Evolutionary conservation across 169 alveolate species (phyloP).

Genomic region (Eimeria falciformis): DNA sequence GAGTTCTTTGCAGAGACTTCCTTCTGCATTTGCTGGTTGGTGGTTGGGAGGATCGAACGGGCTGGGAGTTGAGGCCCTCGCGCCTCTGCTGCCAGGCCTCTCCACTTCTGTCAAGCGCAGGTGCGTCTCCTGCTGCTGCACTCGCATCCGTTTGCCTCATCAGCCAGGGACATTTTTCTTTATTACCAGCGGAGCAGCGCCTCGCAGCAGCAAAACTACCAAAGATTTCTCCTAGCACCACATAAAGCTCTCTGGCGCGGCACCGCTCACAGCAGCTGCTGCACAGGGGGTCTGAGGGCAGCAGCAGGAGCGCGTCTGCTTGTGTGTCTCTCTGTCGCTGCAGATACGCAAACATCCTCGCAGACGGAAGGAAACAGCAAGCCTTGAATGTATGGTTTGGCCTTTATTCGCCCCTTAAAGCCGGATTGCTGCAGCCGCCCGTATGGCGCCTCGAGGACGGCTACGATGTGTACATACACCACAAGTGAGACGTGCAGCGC

Average conservation of each 20-base stretch:
- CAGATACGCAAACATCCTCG: constrained; percentile 64
- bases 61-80: neutral
- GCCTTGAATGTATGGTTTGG: constrained; percentile 26
- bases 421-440: constrained; percentile 4
- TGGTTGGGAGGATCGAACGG: neutral
- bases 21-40: constrained; percentile 1
- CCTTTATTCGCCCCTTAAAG: neutral
- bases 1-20: neutral
- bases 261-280: neutral
- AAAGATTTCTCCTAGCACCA: no score
- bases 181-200: no score
- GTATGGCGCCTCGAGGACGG: constrained; percentile 23
- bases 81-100: constrained; percentile 33
- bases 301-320: no score
- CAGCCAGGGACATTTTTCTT: no score
- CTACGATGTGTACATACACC: constrained; percentile 11
- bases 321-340: no score
- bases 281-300: no score
- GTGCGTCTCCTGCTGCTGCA: constrained; percentile 5
- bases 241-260: no score
- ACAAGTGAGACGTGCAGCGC: neutral
- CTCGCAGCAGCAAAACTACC: no score
- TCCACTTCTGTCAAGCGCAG: constrained; percentile 57
- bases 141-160: no score
- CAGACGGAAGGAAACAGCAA: constrained; percentile 59